These are phyloP conservation scores for Leishmania aethiopica DNA, from an alignment of 208 protist species.

Conservation along the genomic window DNA sequence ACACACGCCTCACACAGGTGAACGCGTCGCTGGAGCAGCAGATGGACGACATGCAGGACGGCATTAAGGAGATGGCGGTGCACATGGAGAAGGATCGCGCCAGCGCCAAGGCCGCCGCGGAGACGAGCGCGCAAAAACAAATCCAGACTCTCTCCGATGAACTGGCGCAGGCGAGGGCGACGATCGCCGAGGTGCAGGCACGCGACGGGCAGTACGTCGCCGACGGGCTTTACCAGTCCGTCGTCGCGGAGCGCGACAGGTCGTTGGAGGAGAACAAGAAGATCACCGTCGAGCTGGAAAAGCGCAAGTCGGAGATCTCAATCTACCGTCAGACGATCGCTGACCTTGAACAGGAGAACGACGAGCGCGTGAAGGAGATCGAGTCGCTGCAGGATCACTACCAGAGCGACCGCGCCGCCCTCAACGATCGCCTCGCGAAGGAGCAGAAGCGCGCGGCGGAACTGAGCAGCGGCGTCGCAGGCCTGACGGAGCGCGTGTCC, in stretches of 20 bases:
- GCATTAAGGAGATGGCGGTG: constrained; percentile 84
- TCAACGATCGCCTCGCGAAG: constrained; percentile 46
- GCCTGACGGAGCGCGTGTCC: constrained; percentile 23
- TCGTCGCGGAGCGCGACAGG: constrained; percentile 54
- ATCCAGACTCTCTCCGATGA: constrained; percentile 44
- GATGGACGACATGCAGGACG: constrained; percentile 86
- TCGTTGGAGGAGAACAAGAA: constrained; percentile 50
- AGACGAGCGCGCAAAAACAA: constrained; percentile 56
- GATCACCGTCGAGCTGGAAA: constrained; percentile 65
- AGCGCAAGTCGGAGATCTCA: constrained; percentile 87
- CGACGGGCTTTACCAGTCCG: constrained; percentile 66
- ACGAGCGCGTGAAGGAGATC: constrained; percentile 83
- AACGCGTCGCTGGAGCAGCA: constrained; percentile 78
- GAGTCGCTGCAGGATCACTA: constrained; percentile 72
- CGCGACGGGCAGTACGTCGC: constrained; percentile 58
- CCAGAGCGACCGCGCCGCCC: constrained; percentile 44
- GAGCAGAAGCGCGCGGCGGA: constrained; percentile 59
- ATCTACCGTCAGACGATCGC: constrained; percentile 87
- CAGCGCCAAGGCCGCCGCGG: constrained; percentile 37
- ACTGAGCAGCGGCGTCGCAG: constrained; percentile 21
- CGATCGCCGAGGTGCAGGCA: constrained; percentile 33
- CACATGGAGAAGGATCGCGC: constrained; percentile 73
- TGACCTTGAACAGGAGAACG: constrained; percentile 82
- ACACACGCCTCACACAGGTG: constrained; percentile 60
- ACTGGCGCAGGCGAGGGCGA: constrained; percentile 47